Evolutionary conservation across 192 early-diverging fungal species (phyloP).

Genomic region (Umbelopsis isabellina): DNA sequence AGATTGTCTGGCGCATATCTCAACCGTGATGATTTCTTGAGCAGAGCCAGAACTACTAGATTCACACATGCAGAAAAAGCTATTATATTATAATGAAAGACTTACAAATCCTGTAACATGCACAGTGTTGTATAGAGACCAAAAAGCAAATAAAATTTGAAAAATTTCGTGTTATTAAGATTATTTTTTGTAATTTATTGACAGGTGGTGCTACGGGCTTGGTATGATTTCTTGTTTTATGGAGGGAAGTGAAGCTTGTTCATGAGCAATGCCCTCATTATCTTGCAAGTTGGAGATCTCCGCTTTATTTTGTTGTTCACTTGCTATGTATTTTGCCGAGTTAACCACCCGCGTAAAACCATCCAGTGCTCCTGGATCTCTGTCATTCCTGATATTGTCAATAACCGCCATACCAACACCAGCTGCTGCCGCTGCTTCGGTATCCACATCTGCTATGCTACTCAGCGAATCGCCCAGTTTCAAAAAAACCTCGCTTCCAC

Average conservation of each 20-base stretch:
- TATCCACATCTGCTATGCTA: constrained; percentile 31
- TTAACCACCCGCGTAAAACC: constrained; percentile 7
- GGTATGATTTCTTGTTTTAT: background rate
- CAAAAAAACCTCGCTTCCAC: constrained; percentile 67
- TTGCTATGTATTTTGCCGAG: background rate
- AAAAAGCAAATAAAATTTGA: too few relatives aligned
- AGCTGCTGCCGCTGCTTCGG: background rate
- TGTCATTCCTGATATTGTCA: constrained; percentile 1
- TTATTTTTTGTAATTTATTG: too few relatives aligned
- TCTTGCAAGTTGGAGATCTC: background rate
- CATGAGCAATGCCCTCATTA: background rate
- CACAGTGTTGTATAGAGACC: background rate
- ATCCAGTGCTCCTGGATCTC: constrained; percentile 7
- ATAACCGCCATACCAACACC: background rate
- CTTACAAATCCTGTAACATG: background rate
- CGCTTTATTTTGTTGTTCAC: background rate
- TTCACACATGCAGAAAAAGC: constrained; percentile 33
- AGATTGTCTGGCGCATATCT: constrained; percentile 72
- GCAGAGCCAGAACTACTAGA: constrained; percentile 38
- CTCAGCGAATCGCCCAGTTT: constrained; percentile 47
- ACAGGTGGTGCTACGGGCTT: background rate
- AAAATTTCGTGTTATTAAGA: too few relatives aligned
- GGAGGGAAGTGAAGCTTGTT: background rate
- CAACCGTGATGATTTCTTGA: constrained; percentile 76
- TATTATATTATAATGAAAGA: constrained; percentile 3